Evolutionary conservation across 2,329 filamentous ascomycete genomes (phyloP).

Genomic region (Aspergillus sp.): DNA sequence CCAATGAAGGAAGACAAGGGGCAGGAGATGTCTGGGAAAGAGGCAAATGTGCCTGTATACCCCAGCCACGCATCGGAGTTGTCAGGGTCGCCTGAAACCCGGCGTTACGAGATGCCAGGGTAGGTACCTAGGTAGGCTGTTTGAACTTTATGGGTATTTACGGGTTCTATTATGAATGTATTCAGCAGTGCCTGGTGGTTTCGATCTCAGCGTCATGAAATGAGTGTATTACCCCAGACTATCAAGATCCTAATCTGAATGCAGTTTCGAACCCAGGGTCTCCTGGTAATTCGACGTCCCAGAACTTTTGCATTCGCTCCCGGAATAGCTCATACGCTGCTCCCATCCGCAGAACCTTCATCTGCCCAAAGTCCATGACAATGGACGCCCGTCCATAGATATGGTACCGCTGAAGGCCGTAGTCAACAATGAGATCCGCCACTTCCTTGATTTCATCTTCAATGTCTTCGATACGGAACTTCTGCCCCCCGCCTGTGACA

Average conservation of each 20-base stretch:
- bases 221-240: too few relatives aligned
- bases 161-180: too few relatives aligned
- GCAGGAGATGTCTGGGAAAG: background rate
- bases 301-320: background rate
- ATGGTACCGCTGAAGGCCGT: background rate
- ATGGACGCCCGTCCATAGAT: background rate
- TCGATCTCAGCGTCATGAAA: too few relatives aligned
- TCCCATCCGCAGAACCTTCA: background rate
- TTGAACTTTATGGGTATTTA: too few relatives aligned
- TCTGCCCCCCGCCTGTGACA: constrained; percentile 14
- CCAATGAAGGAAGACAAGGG: background rate
- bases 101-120: background rate
- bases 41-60: background rate
- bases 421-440: background rate
- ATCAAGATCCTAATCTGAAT: too few relatives aligned
- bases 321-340: background rate
- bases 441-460: constrained; percentile 7
- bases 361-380: background rate
- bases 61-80: background rate
- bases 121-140: background rate
- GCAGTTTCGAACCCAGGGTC: too few relatives aligned
- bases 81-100: background rate
- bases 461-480: constrained; percentile 17
- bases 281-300: too few relatives aligned
- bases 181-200: too few relatives aligned